Base-by-base conservation (phyloP, 805 yeast genomes). In the Martiniozyma abietophila region DNA sequence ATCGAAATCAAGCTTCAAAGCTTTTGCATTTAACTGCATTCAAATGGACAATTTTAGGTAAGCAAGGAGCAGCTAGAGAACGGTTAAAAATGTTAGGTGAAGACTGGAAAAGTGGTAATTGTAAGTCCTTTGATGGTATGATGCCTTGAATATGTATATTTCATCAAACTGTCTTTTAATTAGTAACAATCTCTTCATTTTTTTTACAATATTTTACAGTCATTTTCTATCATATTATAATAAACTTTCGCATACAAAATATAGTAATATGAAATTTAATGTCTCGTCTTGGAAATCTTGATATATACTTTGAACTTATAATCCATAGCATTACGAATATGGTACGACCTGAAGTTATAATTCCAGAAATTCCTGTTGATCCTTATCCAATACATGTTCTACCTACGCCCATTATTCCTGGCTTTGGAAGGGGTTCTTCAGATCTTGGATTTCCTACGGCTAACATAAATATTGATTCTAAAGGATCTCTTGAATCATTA, bases 361-460 rank as follows among this genome's bases (percentile, higher is more conserved):
- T 55, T 11, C 71, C 75, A 6, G 56, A 59, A 3, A 47, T 57
- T 0, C 75, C 74, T 3, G 31, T 36, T 7, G 41, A 61, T 0
- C 72, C 74, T 6, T 64, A 48, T 23, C 88, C 88, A 0, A 62
- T 68, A 1, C 54, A 65, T 4, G 58, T 65, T 4, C 57, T 53
- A 11, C 53, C 57, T 30, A 60, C 77, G 10, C 61, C 62, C 19
- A 67, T 82, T 18, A 65, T 77, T 14, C 67, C 88, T 20, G 98
- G 99, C 0, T 92, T 84, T 58, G 99, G 98, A 5, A 69, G 99
- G 35, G 99, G 99, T 0, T 84, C 96, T 0, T 57, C 92, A 0
- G 96, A 85, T 46, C 65, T 92, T 27, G 97, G 97, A 0, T 80
- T 86, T 28, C 98, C 98, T 2, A 92, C 99, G 0, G 97, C 96